Percentiles rank a stretch among this genome's conserved stretches.
Conservation (phyloP, 1,139 yeast genomes). For the Debaryomyces subglobosus region DNA sequence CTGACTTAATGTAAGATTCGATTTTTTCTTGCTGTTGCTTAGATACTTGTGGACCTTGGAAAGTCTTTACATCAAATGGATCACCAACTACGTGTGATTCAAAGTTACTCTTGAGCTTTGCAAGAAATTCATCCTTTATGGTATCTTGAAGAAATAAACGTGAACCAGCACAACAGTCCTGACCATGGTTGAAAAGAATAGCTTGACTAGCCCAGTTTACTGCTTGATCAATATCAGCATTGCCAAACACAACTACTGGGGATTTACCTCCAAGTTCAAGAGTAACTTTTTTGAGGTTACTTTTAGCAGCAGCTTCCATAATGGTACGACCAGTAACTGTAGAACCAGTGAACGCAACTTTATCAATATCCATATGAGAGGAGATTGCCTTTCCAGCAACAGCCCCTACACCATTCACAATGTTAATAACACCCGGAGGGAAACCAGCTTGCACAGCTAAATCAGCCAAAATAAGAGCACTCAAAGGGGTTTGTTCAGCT, state of each 20-base stretch:
- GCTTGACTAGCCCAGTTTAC: slow-evolving; percentile 47
- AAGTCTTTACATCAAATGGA: slow-evolving; percentile 62
- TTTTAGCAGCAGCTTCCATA: slow-evolving; percentile 35
- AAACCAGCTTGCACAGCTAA: slow-evolving; percentile 33
- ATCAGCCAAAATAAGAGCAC: slow-evolving; percentile 33
- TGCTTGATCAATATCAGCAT: slow-evolving; percentile 26
- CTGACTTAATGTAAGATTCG: slow-evolving; percentile 60
- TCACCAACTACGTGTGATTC: slow-evolving; percentile 48
- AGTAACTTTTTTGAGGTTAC: slow-evolving; percentile 36
- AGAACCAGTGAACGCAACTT: slow-evolving; percentile 40
- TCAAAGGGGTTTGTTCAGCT: slow-evolving; percentile 37
- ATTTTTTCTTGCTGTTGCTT: slow-evolving; percentile 67
- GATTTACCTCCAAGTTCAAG: slow-evolving; percentile 41
- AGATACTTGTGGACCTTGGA: slow-evolving; percentile 79
- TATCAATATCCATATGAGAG: slow-evolving; percentile 32
- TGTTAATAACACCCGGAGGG: slow-evolving; percentile 37
- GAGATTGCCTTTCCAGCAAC: slow-evolving; percentile 36
- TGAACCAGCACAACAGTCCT: slow-evolving; percentile 77
- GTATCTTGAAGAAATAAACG: slow-evolving; percentile 69
- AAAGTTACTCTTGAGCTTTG: slow-evolving; percentile 30
- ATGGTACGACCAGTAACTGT: slow-evolving; percentile 36
- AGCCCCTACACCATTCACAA: slow-evolving; percentile 34
- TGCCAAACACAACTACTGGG: slow-evolving; percentile 33
- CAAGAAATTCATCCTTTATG: slow-evolving; percentile 60
- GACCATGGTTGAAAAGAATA: slow-evolving; percentile 67